These are phyloP conservation scores for Ambrosia trifida DNA, from an alignment of 129 eudicot species.

Conservation along the genomic window DNA sequence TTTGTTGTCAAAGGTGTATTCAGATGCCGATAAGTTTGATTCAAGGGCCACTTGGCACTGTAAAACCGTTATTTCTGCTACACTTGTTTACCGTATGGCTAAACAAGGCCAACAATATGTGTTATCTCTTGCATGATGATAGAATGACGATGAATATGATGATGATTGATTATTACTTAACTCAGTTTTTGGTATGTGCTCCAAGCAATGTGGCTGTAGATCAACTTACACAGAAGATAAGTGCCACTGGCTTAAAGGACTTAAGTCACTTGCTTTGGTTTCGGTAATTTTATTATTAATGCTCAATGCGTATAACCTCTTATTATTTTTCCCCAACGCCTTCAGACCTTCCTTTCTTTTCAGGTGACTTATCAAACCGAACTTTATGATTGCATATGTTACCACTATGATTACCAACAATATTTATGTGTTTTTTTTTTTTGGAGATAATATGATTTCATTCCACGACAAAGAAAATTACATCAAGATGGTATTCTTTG, in stretches of 20 bases:
- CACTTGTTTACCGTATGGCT: constrained; percentile 88
- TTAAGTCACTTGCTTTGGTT: not conserved
- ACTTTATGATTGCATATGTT: no score
- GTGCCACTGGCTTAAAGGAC: constrained; percentile 90
- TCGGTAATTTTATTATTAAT: not conserved
- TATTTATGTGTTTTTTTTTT: no score
- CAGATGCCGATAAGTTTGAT: constrained; percentile 72
- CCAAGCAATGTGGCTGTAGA: constrained; percentile 93
- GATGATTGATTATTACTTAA: not conserved
- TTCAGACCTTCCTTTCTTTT: no score
- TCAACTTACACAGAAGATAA: constrained; percentile 79
- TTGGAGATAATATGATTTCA: no score
- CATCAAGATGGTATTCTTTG: no score
- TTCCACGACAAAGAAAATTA: no score
- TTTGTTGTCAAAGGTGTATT: constrained; percentile 74
- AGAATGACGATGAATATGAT: not conserved
- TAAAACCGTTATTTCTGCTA: constrained; percentile 74
- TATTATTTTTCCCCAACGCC: no score
- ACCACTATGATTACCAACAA: no score
- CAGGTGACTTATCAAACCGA: no score
- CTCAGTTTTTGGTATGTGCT: constrained; percentile 86
- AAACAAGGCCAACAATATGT: constrained; percentile 92
- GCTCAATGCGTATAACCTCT: not conserved
- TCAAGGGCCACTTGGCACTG: constrained; percentile 80
- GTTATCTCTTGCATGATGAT: constrained; percentile 23